phyloP scores from a whole-genome alignment of 441 rosid genomes.

The Corymbia calophylla region DNA sequence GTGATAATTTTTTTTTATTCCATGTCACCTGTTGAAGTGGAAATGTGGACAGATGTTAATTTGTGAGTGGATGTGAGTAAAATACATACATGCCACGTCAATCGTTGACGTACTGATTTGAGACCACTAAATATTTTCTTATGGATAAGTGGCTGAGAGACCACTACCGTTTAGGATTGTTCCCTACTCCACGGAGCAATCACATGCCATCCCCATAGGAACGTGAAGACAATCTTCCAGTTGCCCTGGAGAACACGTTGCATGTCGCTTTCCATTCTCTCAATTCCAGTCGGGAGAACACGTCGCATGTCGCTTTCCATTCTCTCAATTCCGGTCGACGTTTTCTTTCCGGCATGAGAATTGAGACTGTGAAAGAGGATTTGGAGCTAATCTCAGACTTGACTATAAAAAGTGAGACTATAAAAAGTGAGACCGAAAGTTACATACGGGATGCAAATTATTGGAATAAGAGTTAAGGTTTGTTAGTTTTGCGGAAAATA shows the following conservation, averaged over 20 bases:
- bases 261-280: background rate
- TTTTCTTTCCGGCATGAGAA: background rate
- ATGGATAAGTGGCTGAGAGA: too few relatives aligned
- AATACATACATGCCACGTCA: too few relatives aligned
- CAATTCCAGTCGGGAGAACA: background rate
- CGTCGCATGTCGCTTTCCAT: background rate
- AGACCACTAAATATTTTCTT: too few relatives aligned
- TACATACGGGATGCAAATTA: background rate
- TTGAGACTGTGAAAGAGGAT: background rate
- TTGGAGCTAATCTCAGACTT: background rate
- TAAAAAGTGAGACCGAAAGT: background rate
- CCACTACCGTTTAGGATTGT: too few relatives aligned
- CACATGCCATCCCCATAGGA: too few relatives aligned
- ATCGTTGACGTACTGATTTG: too few relatives aligned
- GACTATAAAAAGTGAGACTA: background rate
- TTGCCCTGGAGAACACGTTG: background rate
- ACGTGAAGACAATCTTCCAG: background rate
- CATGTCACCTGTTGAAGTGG: too few relatives aligned
- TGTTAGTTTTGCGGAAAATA: too few relatives aligned
- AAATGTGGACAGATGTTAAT: too few relatives aligned
- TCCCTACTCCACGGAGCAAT: too few relatives aligned
- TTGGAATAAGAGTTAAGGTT: background rate
- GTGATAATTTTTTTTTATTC: too few relatives aligned
- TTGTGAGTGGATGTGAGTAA: too few relatives aligned
- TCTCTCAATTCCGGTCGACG: rapidly evolving